Percentiles rank a stretch among this genome's conserved stretches.
These are phyloP conservation scores for Chlamydomonas sphaeroides DNA, from an alignment of 139 green algal species.

Conservation along the genomic window DNA sequence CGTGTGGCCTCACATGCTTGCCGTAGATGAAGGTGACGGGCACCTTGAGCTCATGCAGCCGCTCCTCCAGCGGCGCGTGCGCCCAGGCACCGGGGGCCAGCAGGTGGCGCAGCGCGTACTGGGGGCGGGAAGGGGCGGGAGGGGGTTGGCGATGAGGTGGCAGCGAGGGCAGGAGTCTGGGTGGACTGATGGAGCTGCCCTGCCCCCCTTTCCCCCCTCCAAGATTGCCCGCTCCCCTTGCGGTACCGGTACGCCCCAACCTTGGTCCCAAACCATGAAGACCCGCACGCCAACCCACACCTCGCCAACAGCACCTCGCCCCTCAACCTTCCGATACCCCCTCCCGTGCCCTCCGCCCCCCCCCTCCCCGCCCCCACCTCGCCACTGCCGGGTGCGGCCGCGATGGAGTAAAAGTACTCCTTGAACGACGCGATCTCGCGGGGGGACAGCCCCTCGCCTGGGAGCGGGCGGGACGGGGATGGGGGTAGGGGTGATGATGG, in stretches of 20 bases:
- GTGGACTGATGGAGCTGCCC: no score
- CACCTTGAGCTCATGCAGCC: conserved; percentile 75
- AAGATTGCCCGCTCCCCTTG: no score
- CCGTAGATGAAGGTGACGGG: conserved; percentile 73
- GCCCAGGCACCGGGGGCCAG: conserved; percentile 86
- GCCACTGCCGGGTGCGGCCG: conserved; percentile 69
- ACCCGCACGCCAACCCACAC: no score
- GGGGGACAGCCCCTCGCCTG: conserved; percentile 56
- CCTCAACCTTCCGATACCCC: no score
- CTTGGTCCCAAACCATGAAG: no score
- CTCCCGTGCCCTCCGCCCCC: not conserved
- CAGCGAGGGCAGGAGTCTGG: no score
- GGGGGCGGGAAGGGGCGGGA: not conserved
- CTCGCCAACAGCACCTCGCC: no score
- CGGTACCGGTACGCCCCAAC: no score
- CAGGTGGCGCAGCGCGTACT: conserved; percentile 82
- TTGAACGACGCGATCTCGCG: conserved; percentile 63
- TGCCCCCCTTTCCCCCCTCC: no score
- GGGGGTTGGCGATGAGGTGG: not conserved
- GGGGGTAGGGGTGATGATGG: no score
- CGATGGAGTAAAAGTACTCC: conserved; percentile 82
- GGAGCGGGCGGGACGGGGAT: no score
- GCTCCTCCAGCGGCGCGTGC: conserved; percentile 67
- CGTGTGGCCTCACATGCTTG: conserved; percentile 30
- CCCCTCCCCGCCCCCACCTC: conserved; percentile 53